Evolutionary conservation across 106 monocot species (phyloP).

Genomic region (Vanilla planifolia): DNA sequence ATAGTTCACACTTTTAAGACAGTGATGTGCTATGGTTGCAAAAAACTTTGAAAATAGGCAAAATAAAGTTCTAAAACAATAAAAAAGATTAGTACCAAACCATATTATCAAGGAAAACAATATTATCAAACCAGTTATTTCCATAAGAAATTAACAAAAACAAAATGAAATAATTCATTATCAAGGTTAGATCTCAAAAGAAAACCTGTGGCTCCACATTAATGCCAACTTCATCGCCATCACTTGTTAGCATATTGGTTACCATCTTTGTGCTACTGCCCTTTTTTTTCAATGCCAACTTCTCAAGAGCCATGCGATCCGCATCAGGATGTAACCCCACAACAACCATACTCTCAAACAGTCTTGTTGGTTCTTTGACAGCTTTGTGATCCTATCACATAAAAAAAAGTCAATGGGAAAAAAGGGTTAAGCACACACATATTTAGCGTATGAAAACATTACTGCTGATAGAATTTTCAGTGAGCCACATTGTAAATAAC

Average conservation of each 20-base stretch:
- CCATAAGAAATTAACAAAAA: not conserved
- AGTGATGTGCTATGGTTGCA: not conserved
- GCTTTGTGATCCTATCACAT: conserved; percentile 56
- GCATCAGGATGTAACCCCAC: conserved; percentile 76
- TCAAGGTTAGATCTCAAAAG: not conserved
- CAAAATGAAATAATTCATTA: not conserved
- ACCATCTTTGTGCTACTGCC: conserved; percentile 39
- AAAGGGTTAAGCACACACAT: too few relatives aligned
- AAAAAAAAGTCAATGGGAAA: not conserved
- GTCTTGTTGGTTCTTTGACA: conserved; percentile 61
- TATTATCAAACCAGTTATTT: not conserved
- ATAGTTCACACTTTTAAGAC: not conserved
- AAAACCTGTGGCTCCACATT: conserved; percentile 82
- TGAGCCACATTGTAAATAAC: not conserved
- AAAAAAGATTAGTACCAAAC: too few relatives aligned
- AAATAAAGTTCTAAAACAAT: too few relatives aligned
- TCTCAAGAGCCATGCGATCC: conserved; percentile 59
- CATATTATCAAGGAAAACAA: not conserved
- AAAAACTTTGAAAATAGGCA: too few relatives aligned
- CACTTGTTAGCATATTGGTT: conserved; percentile 38
- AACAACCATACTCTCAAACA: conserved; percentile 94
- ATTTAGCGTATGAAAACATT: not conserved
- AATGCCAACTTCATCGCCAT: conserved; percentile 51
- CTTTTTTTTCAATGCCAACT: conserved; percentile 36
- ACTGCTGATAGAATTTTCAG: not conserved